phyloP scores from a whole-genome alignment of 176 grass and related monocot species.

The Oryza meyeriana region DNA sequence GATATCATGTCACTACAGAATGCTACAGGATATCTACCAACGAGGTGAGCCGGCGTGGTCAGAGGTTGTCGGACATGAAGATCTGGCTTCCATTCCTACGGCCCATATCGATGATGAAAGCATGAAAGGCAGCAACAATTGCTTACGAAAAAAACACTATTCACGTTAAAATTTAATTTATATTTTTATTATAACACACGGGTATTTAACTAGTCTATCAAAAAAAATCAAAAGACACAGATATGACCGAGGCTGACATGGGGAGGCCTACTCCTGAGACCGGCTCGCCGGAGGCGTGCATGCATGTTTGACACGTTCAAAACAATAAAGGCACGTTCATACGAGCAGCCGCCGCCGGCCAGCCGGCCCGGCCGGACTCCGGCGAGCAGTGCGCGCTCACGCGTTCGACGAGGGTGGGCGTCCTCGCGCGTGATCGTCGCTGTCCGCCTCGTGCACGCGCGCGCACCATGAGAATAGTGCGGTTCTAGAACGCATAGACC shows the following conservation, averaged over 20 bases:
- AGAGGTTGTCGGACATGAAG: no score
- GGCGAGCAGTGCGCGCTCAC: conserved; percentile 32
- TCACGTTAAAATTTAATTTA: no score
- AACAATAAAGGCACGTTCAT: neutral
- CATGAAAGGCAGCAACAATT: no score
- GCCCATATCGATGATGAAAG: no score
- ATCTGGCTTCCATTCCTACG: no score
- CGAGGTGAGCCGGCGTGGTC: no score
- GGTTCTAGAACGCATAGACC: conserved; percentile 46
- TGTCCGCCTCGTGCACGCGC: conserved; percentile 47
- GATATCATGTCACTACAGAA: no score
- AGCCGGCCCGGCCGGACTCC: neutral
- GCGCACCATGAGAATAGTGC: conserved; percentile 45
- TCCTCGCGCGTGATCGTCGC: conserved; percentile 31
- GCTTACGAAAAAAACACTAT: no score
- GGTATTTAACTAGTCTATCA: no score
- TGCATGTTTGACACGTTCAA: conserved; percentile 26
- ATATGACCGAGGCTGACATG: neutral
- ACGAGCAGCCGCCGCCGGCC: conserved; percentile 5
- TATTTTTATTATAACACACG: no score
- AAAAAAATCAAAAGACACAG: neutral
- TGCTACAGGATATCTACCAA: no score
- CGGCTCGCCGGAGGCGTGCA: neutral
- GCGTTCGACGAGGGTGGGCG: conserved; percentile 25
- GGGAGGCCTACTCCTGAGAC: neutral